These are phyloP conservation scores for Hyphopichia burtonii DNA, from an alignment of 1,139 yeast genomes.

Conservation along the genomic window DNA sequence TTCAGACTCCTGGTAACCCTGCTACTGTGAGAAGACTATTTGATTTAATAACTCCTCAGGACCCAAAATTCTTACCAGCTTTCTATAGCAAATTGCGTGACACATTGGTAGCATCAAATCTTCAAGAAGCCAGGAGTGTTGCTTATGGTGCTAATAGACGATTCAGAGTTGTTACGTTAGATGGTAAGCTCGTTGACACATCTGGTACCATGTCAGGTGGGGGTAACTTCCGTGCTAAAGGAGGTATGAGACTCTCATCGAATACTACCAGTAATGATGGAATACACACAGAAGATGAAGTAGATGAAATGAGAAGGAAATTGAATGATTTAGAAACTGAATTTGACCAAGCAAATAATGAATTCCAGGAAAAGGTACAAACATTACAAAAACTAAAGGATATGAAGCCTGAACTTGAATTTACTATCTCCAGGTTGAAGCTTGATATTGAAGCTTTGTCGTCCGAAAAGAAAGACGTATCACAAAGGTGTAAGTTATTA, in stretches of 20 bases:
- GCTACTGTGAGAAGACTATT: conserved; percentile 76
- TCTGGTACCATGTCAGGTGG: conserved; percentile 99
- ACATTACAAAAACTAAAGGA: conserved; percentile 59
- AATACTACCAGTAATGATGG: conserved; percentile 23
- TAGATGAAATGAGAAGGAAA: conserved; percentile 54
- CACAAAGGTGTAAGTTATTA: conserved; percentile 31
- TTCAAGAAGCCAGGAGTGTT: conserved; percentile 79
- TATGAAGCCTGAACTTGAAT: conserved; percentile 70
- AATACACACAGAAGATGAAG: conserved; percentile 54
- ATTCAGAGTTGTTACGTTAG: conserved; percentile 87
- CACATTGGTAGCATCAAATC: conserved; percentile 79
- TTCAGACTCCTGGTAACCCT: conserved; percentile 67
- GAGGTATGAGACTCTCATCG: conserved; percentile 58
- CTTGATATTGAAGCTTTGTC: conserved; percentile 68
- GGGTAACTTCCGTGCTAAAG: conserved; percentile 65
- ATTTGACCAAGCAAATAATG: conserved; percentile 50
- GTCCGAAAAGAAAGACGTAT: conserved; percentile 45
- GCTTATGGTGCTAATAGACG: conserved; percentile 76
- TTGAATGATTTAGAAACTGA: conserved; percentile 55
- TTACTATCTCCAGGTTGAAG: conserved; percentile 55
- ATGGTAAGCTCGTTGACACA: conserved; percentile 90
- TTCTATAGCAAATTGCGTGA: conserved; percentile 84
- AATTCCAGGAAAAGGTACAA: conserved; percentile 58
- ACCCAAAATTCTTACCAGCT: conserved; percentile 75
- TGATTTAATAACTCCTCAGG: conserved; percentile 72